Evolutionary conservation across 192 early-diverging fungal species (phyloP).

Genomic region (Linnemannia elongata): DNA sequence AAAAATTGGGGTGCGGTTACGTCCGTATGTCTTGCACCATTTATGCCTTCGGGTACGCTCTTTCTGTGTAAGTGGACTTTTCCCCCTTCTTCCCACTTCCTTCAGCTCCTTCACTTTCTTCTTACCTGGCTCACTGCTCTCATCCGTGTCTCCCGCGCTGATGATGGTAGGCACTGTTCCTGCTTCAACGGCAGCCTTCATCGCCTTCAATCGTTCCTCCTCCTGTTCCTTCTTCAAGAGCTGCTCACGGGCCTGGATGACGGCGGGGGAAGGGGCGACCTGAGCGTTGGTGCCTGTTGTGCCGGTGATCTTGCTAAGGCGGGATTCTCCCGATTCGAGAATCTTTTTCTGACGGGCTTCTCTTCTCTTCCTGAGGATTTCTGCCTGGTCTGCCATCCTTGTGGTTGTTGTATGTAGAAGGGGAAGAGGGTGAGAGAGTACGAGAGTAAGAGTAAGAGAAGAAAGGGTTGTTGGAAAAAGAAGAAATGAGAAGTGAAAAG

Average conservation of each 20-base stretch:
- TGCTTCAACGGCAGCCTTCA: conserved; percentile 15
- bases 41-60: neutral
- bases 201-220: conserved; percentile 27
- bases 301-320: conserved; percentile 55
- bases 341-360: conserved; percentile 58
- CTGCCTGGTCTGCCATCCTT: conserved; percentile 51
- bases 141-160: neutral
- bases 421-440: too few species aligned
- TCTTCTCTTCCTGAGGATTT: conserved; percentile 50
- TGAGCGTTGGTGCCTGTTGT: conserved; percentile 46
- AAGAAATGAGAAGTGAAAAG: neutral
- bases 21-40: neutral
- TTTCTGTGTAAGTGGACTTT: neutral
- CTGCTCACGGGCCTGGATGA: conserved; percentile 42
- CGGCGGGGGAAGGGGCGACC: conserved; percentile 47
- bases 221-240: conserved; percentile 45
- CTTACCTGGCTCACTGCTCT: neutral
- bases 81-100: neutral
- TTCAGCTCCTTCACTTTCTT: neutral
- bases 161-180: neutral
- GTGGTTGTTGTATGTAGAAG: neutral
- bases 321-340: conserved; percentile 52
- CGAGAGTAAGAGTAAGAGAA: too few species aligned
- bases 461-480: neutral
- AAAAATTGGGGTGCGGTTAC: neutral